Conservation (phyloP, 306 rosid species). For the Boehmeria nivea region DNA sequence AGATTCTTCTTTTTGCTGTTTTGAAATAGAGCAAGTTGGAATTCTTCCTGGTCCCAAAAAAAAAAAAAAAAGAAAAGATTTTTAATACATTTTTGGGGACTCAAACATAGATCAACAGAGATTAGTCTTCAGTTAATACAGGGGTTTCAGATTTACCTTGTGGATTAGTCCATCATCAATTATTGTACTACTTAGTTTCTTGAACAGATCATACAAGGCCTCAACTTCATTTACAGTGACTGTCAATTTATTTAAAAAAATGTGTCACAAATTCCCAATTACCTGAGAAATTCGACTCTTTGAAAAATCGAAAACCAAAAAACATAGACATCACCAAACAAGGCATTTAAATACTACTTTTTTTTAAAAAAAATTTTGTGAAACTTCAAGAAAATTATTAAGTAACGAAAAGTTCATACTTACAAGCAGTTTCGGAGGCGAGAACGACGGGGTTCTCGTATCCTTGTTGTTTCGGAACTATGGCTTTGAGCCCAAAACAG, state of each 20-base stretch:
- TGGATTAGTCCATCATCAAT: constrained; percentile 52
- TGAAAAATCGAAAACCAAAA: too few species aligned
- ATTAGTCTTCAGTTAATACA: too few species aligned
- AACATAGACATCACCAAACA: too few species aligned
- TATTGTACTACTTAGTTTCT: constrained; percentile 54
- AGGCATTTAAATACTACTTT: too few species aligned
- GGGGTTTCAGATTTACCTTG: constrained; percentile 43
- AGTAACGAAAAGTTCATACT: too few species aligned
- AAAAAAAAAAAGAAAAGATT: background rate
- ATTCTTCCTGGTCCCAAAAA: constrained; percentile 49
- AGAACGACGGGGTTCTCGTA: constrained; percentile 31
- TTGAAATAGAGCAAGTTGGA: constrained; percentile 52
- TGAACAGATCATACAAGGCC: constrained; percentile 54
- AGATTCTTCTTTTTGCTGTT: constrained; percentile 44
- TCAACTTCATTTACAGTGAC: constrained; percentile 79
- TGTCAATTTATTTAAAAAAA: constrained; percentile 21
- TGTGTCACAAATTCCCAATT: constrained; percentile 1
- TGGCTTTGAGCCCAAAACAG: constrained; percentile 35
- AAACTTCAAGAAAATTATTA: too few species aligned
- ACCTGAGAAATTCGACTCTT: background rate
- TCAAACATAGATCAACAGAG: too few species aligned
- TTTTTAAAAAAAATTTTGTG: too few species aligned
- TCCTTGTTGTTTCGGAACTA: constrained; percentile 21
- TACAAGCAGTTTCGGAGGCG: constrained; percentile 68
- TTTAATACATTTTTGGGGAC: background rate